phyloP scores from a whole-genome alignment of 2,329 filamentous ascomycete species.

The Penicillium sclerotigenum region DNA sequence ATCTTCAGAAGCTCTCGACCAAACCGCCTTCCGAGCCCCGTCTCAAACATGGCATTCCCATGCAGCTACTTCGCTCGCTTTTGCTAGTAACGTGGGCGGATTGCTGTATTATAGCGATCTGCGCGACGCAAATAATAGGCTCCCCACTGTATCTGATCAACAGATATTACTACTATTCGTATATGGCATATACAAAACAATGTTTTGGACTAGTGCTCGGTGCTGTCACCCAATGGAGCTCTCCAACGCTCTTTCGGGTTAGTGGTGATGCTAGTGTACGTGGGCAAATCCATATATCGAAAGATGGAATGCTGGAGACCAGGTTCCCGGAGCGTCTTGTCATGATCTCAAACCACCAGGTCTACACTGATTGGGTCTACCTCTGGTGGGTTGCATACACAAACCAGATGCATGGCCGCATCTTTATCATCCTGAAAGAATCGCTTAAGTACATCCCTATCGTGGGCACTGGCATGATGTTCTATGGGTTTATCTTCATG shows the following conservation, averaged over 20 bases:
- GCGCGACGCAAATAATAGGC: slow-evolving; percentile 59
- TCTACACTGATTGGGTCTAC: slow-evolving; percentile 69
- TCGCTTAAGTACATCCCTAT: slow-evolving; percentile 62
- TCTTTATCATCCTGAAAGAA: slow-evolving; percentile 67
- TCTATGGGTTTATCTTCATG: slow-evolving; percentile 66
- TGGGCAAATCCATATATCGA: slow-evolving; percentile 56
- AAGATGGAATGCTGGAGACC: slow-evolving; percentile 57
- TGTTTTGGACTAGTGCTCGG: slow-evolving; percentile 62
- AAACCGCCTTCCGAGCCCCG: slow-evolving; percentile 30
- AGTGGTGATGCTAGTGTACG: slow-evolving; percentile 60
- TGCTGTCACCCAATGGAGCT: slow-evolving; percentile 61
- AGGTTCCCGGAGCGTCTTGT: slow-evolving; percentile 60
- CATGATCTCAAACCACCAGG: slow-evolving; percentile 63
- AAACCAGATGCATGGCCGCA: slow-evolving; percentile 61
- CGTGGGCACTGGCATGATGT: slow-evolving; percentile 61
- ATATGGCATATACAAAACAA: slow-evolving; percentile 65
- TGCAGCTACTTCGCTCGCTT: slow-evolving; percentile 47
- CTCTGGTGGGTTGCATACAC: slow-evolving; percentile 67
- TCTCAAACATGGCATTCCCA: slow-evolving; percentile 45
- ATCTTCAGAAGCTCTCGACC: slow-evolving; percentile 18
- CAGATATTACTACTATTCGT: slow-evolving; percentile 60
- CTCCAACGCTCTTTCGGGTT: slow-evolving; percentile 60
- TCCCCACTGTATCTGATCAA: slow-evolving; percentile 60
- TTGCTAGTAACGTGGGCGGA: slow-evolving; percentile 46
- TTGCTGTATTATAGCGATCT: slow-evolving; percentile 42